Conservation (phyloP, 345 rosid genomes). For the Erysimum cheiranthoides region DNA sequence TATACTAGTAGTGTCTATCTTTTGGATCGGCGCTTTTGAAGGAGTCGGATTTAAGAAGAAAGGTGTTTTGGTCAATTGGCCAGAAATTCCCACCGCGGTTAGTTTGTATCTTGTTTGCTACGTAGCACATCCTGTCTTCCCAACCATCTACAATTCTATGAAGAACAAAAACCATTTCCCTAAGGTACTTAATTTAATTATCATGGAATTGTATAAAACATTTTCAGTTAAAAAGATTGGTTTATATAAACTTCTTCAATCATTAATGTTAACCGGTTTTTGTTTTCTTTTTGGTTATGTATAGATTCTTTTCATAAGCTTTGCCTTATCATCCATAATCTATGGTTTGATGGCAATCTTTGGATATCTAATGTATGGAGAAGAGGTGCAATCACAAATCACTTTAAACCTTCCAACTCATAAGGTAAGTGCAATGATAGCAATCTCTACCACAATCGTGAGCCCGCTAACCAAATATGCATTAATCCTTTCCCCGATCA, state of each 20-base stretch:
- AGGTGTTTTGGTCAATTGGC: conserved; percentile 8
- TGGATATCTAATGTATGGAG: conserved; percentile 29
- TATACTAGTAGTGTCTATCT: not conserved
- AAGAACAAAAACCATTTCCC: conserved; percentile 68
- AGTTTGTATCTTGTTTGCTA: conserved; percentile 82
- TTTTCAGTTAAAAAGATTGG: not conserved
- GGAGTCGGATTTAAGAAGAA: conserved; percentile 6
- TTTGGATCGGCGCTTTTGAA: conserved; percentile 19
- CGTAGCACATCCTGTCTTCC: conserved; percentile 86
- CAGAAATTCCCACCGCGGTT: conserved; percentile 53
- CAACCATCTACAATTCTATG: conserved; percentile 73
- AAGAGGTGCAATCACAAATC: conserved; percentile 24
- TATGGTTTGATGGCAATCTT: conserved; percentile 20
- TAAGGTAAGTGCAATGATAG: conserved; percentile 22
- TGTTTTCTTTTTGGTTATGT: not conserved
- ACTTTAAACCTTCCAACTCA: conserved; percentile 32
- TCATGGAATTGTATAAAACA: conserved; percentile 34
- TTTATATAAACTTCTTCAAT: not conserved
- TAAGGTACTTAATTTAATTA: conserved; percentile 27
- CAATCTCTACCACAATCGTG: conserved; percentile 20
- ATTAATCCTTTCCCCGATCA: conserved; percentile 7
- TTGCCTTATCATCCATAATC: conserved; percentile 12
- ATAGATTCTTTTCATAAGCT: conserved; percentile 16
- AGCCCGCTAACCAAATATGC: conserved; percentile 29
- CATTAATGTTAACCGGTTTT: not conserved